phyloP scores from a whole-genome alignment of 495 filamentous ascomycete genomes.

The Daldinia caldariorum region DNA sequence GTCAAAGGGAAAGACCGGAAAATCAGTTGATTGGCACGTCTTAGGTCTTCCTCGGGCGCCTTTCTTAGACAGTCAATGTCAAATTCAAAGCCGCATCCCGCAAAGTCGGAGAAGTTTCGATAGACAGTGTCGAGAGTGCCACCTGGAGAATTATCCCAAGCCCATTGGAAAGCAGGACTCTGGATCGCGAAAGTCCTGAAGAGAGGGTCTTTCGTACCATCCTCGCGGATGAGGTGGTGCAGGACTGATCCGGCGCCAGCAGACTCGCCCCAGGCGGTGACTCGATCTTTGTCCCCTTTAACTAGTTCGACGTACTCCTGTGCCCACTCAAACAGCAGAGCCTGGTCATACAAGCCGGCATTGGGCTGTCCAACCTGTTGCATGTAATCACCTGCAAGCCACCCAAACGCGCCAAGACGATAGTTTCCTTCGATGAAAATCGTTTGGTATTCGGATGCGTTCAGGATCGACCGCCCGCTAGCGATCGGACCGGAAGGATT shows the following conservation, averaged over 20 bases:
- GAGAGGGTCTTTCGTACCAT: not conserved
- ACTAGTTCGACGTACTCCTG: constrained; percentile 1
- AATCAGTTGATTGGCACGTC: too few relatives aligned
- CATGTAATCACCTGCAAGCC: constrained; percentile 2
- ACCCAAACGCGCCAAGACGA: constrained; percentile 12
- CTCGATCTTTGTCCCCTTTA: not conserved
- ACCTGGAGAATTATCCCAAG: constrained; percentile 1
- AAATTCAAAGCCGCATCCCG: too few relatives aligned
- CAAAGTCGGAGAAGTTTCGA: not conserved
- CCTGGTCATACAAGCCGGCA: constrained; percentile 16
- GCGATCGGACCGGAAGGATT: too few relatives aligned
- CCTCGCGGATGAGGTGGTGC: constrained; percentile 14
- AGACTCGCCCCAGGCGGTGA: constrained; percentile 10
- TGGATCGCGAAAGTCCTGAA: not conserved
- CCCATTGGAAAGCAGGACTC: constrained; percentile 10
- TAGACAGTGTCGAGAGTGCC: not conserved
- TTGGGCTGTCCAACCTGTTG: constrained; percentile 1
- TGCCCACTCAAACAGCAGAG: not conserved
- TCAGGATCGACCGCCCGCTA: too few relatives aligned
- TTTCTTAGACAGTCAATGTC: too few relatives aligned
- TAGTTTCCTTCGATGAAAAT: constrained; percentile 12
- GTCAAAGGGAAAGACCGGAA: too few relatives aligned
- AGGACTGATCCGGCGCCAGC: constrained; percentile 5
- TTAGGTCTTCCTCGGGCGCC: too few relatives aligned
- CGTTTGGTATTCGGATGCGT: not conserved